A percentile compares a stretch with the other conserved stretches of the same genome.
Conservation (phyloP, 75 land plant species). For the Picea glauca region DNA sequence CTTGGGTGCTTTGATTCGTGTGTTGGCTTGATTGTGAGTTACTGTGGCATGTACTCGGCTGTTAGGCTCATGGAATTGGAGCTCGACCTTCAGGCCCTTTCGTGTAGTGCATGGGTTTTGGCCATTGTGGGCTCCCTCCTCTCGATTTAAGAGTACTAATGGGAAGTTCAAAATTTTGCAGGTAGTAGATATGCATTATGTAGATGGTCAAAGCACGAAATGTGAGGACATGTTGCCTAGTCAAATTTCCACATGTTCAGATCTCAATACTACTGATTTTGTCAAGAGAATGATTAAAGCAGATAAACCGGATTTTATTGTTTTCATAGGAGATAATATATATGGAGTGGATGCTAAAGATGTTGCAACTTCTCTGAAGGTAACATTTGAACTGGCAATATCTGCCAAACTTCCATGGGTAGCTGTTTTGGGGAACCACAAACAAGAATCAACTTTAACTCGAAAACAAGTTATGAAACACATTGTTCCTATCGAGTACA, state of each 20-base stretch:
- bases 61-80: no score
- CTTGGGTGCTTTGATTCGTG: no score
- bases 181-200: constrained; percentile 81
- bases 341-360: constrained; percentile 47
- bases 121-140: no score
- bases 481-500: constrained; percentile 52
- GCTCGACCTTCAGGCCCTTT: no score
- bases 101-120: no score
- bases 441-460: constrained; percentile 63
- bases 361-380: constrained; percentile 50
- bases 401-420: constrained; percentile 73
- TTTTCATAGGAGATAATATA: constrained; percentile 61
- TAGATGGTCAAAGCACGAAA: constrained; percentile 51
- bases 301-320: constrained; percentile 48
- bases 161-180: no score
- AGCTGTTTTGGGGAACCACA: constrained; percentile 89
- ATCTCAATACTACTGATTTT: constrained; percentile 83
- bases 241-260: constrained; percentile 56
- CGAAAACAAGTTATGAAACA: constrained; percentile 66
- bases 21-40: no score
- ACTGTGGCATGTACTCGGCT: no score
- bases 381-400: constrained; percentile 73
- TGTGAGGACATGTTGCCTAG: constrained; percentile 62
- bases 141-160: no score
- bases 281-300: constrained; percentile 61